These are phyloP conservation scores for Cyathus striatus DNA, from an alignment of 768 basidiomycete genomes.

Conservation along the genomic window DNA sequence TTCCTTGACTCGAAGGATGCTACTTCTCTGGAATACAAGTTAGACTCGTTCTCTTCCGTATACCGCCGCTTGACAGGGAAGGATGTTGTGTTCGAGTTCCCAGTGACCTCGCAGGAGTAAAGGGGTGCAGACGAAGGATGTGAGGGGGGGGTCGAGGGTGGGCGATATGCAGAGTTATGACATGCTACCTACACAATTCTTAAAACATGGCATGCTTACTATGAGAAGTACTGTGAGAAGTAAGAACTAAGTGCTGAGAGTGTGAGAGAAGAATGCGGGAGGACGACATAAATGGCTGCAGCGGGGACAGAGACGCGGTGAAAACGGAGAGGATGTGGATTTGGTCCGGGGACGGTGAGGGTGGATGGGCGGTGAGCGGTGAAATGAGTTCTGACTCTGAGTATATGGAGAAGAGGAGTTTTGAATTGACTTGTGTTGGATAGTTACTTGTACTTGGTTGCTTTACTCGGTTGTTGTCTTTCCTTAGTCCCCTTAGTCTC, in stretches of 20 bases:
- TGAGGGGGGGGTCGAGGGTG: constrained; percentile 9
- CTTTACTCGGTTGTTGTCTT: too few species aligned
- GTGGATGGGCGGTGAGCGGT: not conserved
- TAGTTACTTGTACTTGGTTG: too few species aligned
- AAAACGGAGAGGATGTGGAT: too few species aligned
- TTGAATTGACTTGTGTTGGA: too few species aligned
- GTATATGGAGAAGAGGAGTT: not conserved
- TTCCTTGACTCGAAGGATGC: constrained; percentile 98
- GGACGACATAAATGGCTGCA: too few species aligned
- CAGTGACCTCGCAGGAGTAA: constrained; percentile 70
- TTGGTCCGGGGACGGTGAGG: too few species aligned
- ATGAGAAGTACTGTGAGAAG: not conserved
- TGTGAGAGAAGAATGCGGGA: too few species aligned
- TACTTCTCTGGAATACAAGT: constrained; percentile 98
- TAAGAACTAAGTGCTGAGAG: not conserved
- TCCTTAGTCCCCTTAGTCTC: too few species aligned
- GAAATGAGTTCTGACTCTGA: not conserved
- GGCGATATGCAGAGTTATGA: too few species aligned
- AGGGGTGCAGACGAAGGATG: constrained; percentile 13
- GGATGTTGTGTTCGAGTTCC: constrained; percentile 94
- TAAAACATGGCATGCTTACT: not conserved
- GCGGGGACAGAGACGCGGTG: too few species aligned
- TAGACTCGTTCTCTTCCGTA: constrained; percentile 97
- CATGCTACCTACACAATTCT: constrained; percentile 12
- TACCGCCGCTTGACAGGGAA: constrained; percentile 95